Evolutionary conservation across 2,329 filamentous ascomycete genomes (phyloP).

Genomic region (Neoarthrinium moseri): DNA sequence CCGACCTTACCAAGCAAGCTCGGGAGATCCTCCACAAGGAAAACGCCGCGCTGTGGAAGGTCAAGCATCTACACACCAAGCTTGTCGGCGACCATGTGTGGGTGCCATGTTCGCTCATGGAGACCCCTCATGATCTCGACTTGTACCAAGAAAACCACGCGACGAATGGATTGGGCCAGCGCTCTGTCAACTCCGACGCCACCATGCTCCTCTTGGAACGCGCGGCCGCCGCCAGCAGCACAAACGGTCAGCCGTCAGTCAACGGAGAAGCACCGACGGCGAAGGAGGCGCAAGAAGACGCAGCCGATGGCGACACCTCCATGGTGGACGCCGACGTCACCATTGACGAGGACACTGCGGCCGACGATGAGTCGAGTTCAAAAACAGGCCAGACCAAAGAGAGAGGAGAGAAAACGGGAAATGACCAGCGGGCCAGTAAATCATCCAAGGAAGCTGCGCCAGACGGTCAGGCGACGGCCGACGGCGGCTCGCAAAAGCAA

Average conservation of each 20-base stretch:
- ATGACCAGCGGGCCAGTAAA: background rate
- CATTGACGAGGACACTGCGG: conserved; percentile 15
- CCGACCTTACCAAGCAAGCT: conserved; percentile 68
- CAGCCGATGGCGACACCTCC: conserved; percentile 16
- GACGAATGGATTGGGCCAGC: conserved; percentile 15
- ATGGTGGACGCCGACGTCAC: conserved; percentile 30
- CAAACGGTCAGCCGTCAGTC: conserved; percentile 16
- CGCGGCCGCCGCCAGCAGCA: conserved; percentile 14
- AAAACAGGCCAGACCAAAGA: conserved; percentile 4
- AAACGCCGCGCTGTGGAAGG: conserved; percentile 68
- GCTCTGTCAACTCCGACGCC: conserved; percentile 20
- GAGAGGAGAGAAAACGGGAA: background rate
- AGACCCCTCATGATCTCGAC: conserved; percentile 54
- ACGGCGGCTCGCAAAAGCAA: background rate
- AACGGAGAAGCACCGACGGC: conserved; percentile 19
- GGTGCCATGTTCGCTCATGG: conserved; percentile 59
- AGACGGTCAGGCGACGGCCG: background rate
- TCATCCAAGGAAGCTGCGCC: background rate
- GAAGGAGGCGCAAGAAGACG: conserved; percentile 10
- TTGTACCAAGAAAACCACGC: conserved; percentile 49
- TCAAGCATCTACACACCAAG: conserved; percentile 71
- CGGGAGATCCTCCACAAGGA: conserved; percentile 73
- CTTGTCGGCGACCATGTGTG: conserved; percentile 74
- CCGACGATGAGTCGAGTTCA: conserved; percentile 15
- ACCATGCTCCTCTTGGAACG: conserved; percentile 19